These are phyloP conservation scores for Cladosporium sp. DNA, from an alignment of 2,329 filamentous ascomycete species.

Conservation along the genomic window DNA sequence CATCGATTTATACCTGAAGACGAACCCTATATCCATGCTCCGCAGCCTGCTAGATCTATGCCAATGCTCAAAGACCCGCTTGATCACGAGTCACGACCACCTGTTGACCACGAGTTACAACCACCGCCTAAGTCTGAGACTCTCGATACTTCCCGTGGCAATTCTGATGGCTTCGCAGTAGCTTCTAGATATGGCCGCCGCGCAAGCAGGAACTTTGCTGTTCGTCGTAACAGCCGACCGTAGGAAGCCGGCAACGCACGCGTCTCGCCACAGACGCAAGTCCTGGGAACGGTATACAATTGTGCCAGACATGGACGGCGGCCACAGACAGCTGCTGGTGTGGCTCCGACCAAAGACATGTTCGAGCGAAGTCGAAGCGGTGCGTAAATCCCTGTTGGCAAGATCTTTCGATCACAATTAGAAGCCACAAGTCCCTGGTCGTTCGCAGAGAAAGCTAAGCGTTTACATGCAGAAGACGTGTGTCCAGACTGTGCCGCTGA, in stretches of 20 bases:
- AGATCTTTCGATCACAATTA: slow-evolving; percentile 22
- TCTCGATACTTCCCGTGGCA: neutral
- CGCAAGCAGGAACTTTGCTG: neutral
- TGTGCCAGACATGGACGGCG: slow-evolving; percentile 31
- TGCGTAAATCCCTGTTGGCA: slow-evolving; percentile 27
- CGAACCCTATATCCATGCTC: slow-evolving; percentile 21
- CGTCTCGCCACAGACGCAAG: slow-evolving; percentile 16
- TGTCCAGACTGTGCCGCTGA: slow-evolving; percentile 32
- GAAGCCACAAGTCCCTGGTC: slow-evolving; percentile 30
- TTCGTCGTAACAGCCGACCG: slow-evolving; percentile 4
- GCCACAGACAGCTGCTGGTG: slow-evolving; percentile 5
- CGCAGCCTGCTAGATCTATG: slow-evolving; percentile 15
- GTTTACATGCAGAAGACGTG: slow-evolving; percentile 23
- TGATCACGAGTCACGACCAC: neutral
- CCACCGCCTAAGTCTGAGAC: neutral
- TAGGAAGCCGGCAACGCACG: slow-evolving; percentile 6
- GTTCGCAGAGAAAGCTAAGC: slow-evolving; percentile 16
- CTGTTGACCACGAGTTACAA: neutral
- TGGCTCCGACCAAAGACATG: slow-evolving; percentile 21
- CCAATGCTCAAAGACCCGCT: neutral
- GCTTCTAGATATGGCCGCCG: slow-evolving; percentile 1
- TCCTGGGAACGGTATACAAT: slow-evolving; percentile 23
- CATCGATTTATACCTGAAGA: slow-evolving; percentile 20
- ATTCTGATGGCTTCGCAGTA: neutral
- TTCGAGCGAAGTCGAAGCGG: slow-evolving; percentile 26